A percentile compares a stretch with the other conserved stretches of the same genome.
phyloP scores from a whole-genome alignment of 2,329 filamentous ascomycete species.

The Penicillium freii region DNA sequence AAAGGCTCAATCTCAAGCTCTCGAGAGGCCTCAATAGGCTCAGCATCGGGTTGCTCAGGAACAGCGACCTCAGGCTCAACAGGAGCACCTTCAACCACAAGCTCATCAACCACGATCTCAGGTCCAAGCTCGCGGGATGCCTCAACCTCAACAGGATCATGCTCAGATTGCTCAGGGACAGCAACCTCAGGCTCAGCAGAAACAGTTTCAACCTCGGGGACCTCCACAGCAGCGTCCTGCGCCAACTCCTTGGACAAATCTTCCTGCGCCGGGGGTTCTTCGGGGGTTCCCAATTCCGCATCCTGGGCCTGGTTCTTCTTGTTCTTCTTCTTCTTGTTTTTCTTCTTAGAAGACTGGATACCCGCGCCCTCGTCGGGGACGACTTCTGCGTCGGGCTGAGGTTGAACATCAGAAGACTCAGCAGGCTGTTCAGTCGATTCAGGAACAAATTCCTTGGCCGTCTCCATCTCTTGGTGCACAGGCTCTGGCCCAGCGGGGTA shows the following conservation, averaged over 20 bases:
- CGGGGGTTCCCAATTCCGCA: conserved; percentile 6
- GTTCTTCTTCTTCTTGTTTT: conserved; percentile 40
- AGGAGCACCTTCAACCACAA: neutral
- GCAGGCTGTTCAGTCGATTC: conserved; percentile 4
- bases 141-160: neutral
- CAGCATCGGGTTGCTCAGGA: conserved; percentile 2
- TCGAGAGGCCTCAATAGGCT: neutral
- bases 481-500: neutral
- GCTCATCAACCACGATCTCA: neutral
- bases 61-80: neutral
- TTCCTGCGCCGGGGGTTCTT: conserved; percentile 10
- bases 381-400: conserved; percentile 10
- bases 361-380: conserved; percentile 15
- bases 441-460: conserved; percentile 8
- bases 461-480: neutral
- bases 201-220: neutral
- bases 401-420: neutral
- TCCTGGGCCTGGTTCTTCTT: conserved; percentile 27
- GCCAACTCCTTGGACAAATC: conserved; percentile 6
- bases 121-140: too few relatives aligned
- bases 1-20: conserved; percentile 3
- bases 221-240: conserved; percentile 1
- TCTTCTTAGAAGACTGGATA: conserved; percentile 27
- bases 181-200: neutral
- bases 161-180: neutral